Evolutionary conservation across 2,329 filamentous ascomycete species (phyloP).

Genomic region (Botryotinia narcissicola): DNA sequence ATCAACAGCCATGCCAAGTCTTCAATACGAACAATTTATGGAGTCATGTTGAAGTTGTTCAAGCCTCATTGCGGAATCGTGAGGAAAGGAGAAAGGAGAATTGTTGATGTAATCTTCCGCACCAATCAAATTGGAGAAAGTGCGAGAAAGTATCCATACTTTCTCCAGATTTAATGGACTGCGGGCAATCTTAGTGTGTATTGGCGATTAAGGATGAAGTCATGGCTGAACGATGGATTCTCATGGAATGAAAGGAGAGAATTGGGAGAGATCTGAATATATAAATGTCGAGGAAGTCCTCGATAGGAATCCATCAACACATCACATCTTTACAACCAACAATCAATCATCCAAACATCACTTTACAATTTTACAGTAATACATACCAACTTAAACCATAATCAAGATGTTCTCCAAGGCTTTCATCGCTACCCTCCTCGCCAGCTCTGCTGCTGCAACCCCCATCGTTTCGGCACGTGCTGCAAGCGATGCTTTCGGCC

Average conservation of each 20-base stretch:
- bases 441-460: conserved; percentile 20
- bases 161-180: background rate
- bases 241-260: background rate
- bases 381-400: background rate
- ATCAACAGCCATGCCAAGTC: background rate
- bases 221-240: background rate
- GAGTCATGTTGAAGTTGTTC: background rate
- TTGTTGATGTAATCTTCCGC: conserved; percentile 1
- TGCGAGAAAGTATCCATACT: background rate
- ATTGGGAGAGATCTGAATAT: background rate
- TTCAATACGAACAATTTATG: conserved; percentile 6
- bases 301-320: background rate
- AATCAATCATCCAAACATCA: background rate
- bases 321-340: background rate
- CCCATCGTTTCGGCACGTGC: conserved; percentile 7
- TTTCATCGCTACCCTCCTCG: conserved; percentile 20
- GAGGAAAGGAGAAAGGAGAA: background rate
- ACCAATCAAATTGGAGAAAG: background rate
- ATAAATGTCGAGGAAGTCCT: conserved; percentile 10
- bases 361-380: conserved; percentile 2
- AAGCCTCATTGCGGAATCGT: conserved; percentile 4
- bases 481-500: background rate
- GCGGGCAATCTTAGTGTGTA: background rate
- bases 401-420: conserved; percentile 24
- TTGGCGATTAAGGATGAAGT: conserved; percentile 3